phyloP scores from a whole-genome alignment of 2,329 filamentous ascomycete species.

The Xylariaceae sp. region DNA sequence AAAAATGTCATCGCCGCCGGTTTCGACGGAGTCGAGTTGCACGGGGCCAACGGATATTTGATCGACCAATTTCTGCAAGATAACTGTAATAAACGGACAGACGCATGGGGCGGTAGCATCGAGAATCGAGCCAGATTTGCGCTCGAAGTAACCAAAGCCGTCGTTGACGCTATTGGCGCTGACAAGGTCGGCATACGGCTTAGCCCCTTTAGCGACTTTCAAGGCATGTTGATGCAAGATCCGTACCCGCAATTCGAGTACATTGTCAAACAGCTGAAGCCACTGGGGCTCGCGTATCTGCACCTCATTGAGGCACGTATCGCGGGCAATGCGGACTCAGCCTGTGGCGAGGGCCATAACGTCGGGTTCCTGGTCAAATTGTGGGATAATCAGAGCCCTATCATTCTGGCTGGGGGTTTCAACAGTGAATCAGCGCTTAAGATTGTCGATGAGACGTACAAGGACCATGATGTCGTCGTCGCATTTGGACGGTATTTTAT shows the following conservation, averaged over 20 bases:
- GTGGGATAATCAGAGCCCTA: constrained; percentile 41
- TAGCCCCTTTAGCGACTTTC: constrained; percentile 51
- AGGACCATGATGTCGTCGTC: constrained; percentile 40
- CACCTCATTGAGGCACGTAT: constrained; percentile 55
- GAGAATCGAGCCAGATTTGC: constrained; percentile 52
- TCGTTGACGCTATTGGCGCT: constrained; percentile 49
- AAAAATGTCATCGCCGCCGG: constrained; percentile 58
- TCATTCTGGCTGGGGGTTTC: constrained; percentile 46
- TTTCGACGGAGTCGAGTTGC: constrained; percentile 60
- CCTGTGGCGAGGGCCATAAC: constrained; percentile 32
- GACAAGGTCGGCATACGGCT: constrained; percentile 48
- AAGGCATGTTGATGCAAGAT: constrained; percentile 55
- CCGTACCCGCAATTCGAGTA: constrained; percentile 55
- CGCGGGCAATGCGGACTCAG: constrained; percentile 36
- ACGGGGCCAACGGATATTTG: constrained; percentile 46
- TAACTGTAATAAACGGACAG: constrained; percentile 51
- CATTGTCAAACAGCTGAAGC: constrained; percentile 45
- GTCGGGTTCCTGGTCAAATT: constrained; percentile 43
- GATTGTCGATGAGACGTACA: constrained; percentile 38
- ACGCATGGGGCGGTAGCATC: constrained; percentile 52
- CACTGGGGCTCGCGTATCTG: constrained; percentile 51
- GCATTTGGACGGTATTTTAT: constrained; percentile 48
- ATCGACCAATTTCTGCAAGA: constrained; percentile 56
- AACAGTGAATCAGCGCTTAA: constrained; percentile 33
- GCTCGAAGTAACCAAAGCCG: constrained; percentile 50